Evolutionary conservation across 176 grass and related monocot species (phyloP), one percentile per base, ranked within the genome.

Genomic region (Eremochloa ophiuroides): DNA sequence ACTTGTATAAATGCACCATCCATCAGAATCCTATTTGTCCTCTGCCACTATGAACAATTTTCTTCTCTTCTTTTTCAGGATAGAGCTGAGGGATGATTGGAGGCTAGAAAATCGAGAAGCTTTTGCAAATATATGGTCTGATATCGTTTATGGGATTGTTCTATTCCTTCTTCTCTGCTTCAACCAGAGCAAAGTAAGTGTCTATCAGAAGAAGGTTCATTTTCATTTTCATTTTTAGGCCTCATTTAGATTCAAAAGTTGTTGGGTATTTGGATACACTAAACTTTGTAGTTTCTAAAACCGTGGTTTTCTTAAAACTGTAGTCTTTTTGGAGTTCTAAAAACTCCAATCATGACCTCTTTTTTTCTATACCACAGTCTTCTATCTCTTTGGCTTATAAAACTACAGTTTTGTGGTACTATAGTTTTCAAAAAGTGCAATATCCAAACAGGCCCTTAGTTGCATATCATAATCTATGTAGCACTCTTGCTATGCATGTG

Each of bases 101-200:
- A 95, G 92, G 91, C 76, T 98, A 73, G 92, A 98, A 83, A 98
- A 98, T 44, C 79, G 95, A 60, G 87, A 91, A 82, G 88, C 92
- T 84, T 95, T 98, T 91, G 92, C 93, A 69, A 98, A 98, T 82
- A 87, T 98, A 61, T 95, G 81, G 86, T 98, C 96, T 29, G 96
- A 98, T 77, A 89, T 91, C 72, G 80, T 93, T 68, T 95, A 85
- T 77, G 91, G 96, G 74, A 79, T 93, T 66, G 73, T 77, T 73
- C 87, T 98, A 65, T 98, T 98, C 80, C 84, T 98, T 89, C 86
- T 95, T 82, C 83, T 98, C 72, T 93, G 62, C 80, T 95, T 98
- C 60, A 98, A 98, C 83, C 66, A 89, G 73, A 90, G 88, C 87
- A 88, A 93, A 87, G 93, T 93, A 82, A 88, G 82, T 83, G 64